Percentiles rank a stretch among this genome's conserved stretches.
phyloP scores from a whole-genome alignment of 1,139 yeast species.

The Scheffersomyces lignicola region DNA sequence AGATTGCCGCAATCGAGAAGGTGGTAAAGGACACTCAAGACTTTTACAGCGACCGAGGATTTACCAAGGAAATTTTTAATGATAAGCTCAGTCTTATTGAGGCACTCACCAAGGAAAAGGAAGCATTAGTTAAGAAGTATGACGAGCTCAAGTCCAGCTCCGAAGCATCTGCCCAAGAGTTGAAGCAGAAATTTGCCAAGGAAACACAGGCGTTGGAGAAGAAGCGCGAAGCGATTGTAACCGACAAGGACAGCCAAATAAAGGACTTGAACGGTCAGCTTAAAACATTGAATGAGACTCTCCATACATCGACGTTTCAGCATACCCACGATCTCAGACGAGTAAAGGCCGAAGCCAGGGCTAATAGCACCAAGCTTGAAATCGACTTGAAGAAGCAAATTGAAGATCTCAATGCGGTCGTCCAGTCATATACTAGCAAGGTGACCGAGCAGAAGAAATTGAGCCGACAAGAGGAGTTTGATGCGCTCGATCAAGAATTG shows the following conservation, averaged over 20 bases:
- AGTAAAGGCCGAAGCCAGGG: not conserved
- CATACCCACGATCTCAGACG: not conserved
- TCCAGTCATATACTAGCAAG: too few relatives aligned
- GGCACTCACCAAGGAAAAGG: not conserved
- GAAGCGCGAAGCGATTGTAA: not conserved
- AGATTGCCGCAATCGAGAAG: slow-evolving; percentile 1
- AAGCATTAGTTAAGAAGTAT: not conserved
- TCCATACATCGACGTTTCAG: too few relatives aligned
- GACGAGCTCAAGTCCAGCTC: slow-evolving; percentile 1
- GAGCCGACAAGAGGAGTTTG: too few relatives aligned
- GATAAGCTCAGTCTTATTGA: not conserved
- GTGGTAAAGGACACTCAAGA: not conserved
- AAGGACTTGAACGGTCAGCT: too few relatives aligned
- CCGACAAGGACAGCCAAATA: not conserved
- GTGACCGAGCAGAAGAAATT: too few relatives aligned
- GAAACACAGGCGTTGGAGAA: not conserved
- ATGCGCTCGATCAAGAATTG: slow-evolving; percentile 49
- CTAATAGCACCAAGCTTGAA: too few relatives aligned
- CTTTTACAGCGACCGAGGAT: not conserved
- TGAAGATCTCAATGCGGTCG: too few relatives aligned
- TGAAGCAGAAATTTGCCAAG: not conserved
- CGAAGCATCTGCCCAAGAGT: not conserved
- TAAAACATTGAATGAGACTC: too few relatives aligned
- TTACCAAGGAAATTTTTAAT: not conserved
- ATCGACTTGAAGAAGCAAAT: too few relatives aligned